Base-by-base conservation (phyloP, 768 basidiomycete genomes). In the Boletus sensibilis region DNA sequence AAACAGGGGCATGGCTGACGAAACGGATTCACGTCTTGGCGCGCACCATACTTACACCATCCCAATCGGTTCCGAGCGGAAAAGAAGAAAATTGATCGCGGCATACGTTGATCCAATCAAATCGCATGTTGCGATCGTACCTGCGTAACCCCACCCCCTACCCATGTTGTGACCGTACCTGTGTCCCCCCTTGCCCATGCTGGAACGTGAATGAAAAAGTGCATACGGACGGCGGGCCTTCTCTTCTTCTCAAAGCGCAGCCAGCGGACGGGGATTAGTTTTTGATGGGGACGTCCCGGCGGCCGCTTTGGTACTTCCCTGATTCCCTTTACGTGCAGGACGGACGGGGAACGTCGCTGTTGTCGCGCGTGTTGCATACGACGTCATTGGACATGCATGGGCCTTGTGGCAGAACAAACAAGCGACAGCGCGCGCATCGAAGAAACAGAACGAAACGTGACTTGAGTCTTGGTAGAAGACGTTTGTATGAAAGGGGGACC, bases 361-460 rank as follows among this genome's bases (percentile, higher is more conserved):
- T 18, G 52, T 52, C 25, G 35, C 58, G 63, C 34, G 40, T 55
- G 50, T 35, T 46, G 43, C 41, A 42, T 42, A 44, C 57, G 25
- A 64, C 64, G 67, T 68, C 59, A 69, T 53, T 16, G 18, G 39
- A 49, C 66, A 69, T 44, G 66, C 65, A 39, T 40, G 31, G 43
- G 52, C 62, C 68, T 46, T 56, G 62, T 55, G 65, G 59, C 50
- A 37, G 18, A 37, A 18, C 21, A 46, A 31, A 13, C 56, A 60
- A 55, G 52, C 51, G 53, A 59, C 39, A 33, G 33, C 50, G 51
- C 52, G 29, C 56, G 16, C 48, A 43, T 40, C 21, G 20, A 53
- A 51, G 39, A 52, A 45, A 51, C 23, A 29, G 31, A 16, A 55
- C 5, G n/a, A 52, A 45, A 20, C 21, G 43, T 12, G 40, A 40